These are phyloP conservation scores for Neopestalotiopsis rosae DNA, from an alignment of 2,329 filamentous ascomycete genomes.

Conservation along the genomic window DNA sequence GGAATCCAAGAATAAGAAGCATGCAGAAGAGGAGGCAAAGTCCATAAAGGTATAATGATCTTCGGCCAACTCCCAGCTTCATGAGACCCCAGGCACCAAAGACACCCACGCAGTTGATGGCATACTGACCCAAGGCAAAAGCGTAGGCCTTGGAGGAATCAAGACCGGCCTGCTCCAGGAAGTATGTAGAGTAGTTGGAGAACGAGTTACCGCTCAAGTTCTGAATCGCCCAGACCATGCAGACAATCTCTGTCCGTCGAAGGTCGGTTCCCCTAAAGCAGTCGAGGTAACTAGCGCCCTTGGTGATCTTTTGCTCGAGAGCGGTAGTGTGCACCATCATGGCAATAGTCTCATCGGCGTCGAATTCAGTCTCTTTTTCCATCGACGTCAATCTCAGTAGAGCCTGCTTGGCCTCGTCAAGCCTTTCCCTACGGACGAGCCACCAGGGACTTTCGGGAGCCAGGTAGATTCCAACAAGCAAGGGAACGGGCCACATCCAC, in stretches of 20 bases:
- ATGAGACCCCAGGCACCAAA: constrained; percentile 84
- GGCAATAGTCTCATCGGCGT: constrained; percentile 82
- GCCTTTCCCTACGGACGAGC: constrained; percentile 71
- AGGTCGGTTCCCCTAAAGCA: constrained; percentile 83
- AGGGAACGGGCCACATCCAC: constrained; percentile 78
- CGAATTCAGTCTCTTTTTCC: constrained; percentile 69
- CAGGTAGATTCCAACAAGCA: constrained; percentile 69
- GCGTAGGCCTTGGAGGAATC: constrained; percentile 57
- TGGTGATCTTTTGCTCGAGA: constrained; percentile 76
- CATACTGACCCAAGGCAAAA: constrained; percentile 69
- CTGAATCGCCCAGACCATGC: constrained; percentile 69
- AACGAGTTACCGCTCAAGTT: constrained; percentile 69
- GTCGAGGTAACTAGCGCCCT: constrained; percentile 76
- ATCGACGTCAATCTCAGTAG: constrained; percentile 69
- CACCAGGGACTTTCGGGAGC: constrained; percentile 78
- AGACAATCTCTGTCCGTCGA: constrained; percentile 77
- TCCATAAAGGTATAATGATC: constrained; percentile 75
- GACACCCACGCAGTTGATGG: constrained; percentile 79
- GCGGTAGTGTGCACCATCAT: constrained; percentile 94
- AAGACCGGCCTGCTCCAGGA: constrained; percentile 65
- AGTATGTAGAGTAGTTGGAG: constrained; percentile 68
- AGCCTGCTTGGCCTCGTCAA: constrained; percentile 69
- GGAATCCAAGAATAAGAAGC: constrained; percentile 84
- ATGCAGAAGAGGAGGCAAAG: constrained; percentile 75
- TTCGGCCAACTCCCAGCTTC: constrained; percentile 75